Base-by-base conservation (phyloP, 805 yeast genomes). In the Hanseniaspora clermontiae region DNA sequence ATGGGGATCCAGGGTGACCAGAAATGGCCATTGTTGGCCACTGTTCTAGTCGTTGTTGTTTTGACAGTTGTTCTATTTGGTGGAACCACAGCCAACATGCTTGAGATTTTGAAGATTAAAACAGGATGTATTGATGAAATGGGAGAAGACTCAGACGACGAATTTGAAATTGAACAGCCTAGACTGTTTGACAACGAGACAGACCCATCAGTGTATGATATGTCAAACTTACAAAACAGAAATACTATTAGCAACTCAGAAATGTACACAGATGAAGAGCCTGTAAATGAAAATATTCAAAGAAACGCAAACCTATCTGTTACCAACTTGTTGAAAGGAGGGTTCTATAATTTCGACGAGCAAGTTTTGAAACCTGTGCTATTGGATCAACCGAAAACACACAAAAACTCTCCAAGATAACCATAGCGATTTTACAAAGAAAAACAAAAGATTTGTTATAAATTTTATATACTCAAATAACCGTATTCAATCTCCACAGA, bases 81-180 rank as follows among this genome's bases (percentile, higher is more conserved):
- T 58, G 98, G 99, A 40, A 93, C 98, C 0, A 93, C 97, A 0
- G 97, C 98, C 1, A 87, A 95, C 47, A 93, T 93, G 99, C 77
- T 93, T 59, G 99, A 93, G 67, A 87, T 91, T 61, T 74, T 93
- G 62, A 93, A 95, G 48, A 95, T 93, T 62, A 84, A 85, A 62
- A 85, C 95, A 1, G 98, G 98, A 1, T 87, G 91, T 60, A 76
- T 86, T 19, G 91, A 83, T 61, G 95, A 87, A 57, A 69, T 71
- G 51, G 78, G 71, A 57, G 90, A 82, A 42, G 59, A 57, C n/a
- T 81, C 88, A 51, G 98, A 93, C 69, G 97, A 93, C 65, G 98
- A 93, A 67, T 91, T 91, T 67, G 97, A 91, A 65, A 84, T 89
- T 49, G 97, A 90, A 69, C 85, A 87, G 40, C 77, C 86, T 54